These are phyloP conservation scores for Fistulinella prunicolor DNA, from an alignment of 768 basidiomycete species.

Conservation along the genomic window DNA sequence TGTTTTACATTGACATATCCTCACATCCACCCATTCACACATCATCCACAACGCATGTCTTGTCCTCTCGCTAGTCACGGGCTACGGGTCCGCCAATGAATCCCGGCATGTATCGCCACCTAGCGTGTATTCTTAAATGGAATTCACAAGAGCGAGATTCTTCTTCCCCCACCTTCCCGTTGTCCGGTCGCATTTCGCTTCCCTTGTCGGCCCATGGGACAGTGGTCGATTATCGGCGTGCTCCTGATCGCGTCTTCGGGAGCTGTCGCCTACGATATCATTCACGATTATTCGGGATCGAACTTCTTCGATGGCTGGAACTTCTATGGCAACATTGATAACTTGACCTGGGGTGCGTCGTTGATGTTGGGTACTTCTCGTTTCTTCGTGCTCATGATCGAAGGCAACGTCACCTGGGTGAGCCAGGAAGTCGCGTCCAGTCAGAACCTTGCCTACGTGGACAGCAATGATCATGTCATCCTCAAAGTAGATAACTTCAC, in stretches of 20 bases:
- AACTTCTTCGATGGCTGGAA: slow-evolving; percentile 56
- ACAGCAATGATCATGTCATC: slow-evolving; percentile 59
- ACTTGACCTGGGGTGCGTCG: slow-evolving; percentile 39
- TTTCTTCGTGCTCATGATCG: neutral
- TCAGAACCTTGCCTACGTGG: slow-evolving; percentile 56
- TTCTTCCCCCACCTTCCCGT: neutral
- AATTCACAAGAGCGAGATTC: neutral
- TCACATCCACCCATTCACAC: neutral
- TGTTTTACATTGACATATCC: neutral
- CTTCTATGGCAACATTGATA: slow-evolving; percentile 50
- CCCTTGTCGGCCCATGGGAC: slow-evolving; percentile 9
- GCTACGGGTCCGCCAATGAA: neutral
- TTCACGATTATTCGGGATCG: slow-evolving; percentile 44
- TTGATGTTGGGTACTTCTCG: slow-evolving; percentile 18
- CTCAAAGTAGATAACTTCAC: slow-evolving; percentile 73
- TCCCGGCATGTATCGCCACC: neutral
- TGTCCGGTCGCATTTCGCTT: neutral
- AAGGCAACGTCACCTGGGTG: slow-evolving; percentile 65
- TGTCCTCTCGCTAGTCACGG: neutral
- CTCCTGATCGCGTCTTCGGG: slow-evolving; percentile 4
- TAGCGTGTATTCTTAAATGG: neutral
- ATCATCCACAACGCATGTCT: neutral
- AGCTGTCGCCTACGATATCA: slow-evolving; percentile 32
- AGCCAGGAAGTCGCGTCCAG: slow-evolving; percentile 44
- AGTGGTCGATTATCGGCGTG: neutral